phyloP scores from a whole-genome alignment of 352 stramenopile genomes.

The Phytopythium boreale region DNA sequence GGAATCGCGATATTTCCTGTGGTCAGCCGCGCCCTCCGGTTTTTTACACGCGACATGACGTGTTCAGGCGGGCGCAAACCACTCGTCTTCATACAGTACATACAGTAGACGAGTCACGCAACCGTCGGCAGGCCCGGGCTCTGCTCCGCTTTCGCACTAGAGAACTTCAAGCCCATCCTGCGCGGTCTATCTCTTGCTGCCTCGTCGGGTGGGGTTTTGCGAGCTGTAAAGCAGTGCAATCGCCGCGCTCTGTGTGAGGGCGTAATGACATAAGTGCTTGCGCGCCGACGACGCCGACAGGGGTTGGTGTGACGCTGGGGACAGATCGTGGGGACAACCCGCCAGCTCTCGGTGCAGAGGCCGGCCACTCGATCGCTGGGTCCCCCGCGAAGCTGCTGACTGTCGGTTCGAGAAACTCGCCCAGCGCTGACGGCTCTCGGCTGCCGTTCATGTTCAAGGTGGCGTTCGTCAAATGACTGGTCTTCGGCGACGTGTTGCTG shows the following conservation, averaged over 20 bases:
- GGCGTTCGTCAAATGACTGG: background rate
- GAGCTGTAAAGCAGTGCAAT: background rate
- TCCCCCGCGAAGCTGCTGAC: too few species aligned
- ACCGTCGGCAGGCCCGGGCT: background rate
- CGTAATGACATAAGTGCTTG: background rate
- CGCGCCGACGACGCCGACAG: background rate
- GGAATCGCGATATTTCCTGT: background rate
- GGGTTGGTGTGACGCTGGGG: background rate
- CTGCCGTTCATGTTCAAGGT: background rate
- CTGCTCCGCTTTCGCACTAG: background rate
- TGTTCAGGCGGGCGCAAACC: background rate
- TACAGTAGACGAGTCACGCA: background rate
- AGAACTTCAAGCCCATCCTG: constrained; percentile 1
- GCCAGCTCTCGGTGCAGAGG: background rate
- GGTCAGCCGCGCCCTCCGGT: background rate
- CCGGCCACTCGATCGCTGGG: background rate
- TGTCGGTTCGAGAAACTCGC: background rate
- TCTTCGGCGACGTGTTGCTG: background rate
- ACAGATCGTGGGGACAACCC: constrained; percentile 2
- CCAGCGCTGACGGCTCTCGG: background rate
- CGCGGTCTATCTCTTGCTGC: background rate
- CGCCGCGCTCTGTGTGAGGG: background rate
- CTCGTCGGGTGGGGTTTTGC: background rate
- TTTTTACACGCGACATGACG: background rate
- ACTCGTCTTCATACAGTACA: too few species aligned